phyloP scores from a whole-genome alignment of 345 rosid species.

The Eutrema japonicum region DNA sequence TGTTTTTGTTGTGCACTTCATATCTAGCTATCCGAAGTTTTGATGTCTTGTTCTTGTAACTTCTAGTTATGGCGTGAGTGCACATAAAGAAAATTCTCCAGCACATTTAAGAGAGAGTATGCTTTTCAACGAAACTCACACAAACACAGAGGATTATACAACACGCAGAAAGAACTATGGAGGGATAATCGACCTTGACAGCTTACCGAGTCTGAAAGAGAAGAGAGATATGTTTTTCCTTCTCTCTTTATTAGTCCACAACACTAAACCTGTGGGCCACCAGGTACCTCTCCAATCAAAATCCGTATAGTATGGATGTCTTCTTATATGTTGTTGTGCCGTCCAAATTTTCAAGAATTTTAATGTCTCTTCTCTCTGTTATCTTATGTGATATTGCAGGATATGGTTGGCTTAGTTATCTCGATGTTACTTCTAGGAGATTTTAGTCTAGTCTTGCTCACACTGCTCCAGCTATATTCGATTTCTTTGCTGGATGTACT shows the following conservation, averaged over 20 bases:
- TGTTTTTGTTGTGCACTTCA: slow-evolving; percentile 14
- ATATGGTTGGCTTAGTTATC: slow-evolving; percentile 98
- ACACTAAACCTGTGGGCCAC: slow-evolving; percentile 98
- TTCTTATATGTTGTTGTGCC: neutral
- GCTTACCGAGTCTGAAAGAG: slow-evolving; percentile 75
- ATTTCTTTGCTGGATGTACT: slow-evolving; percentile 81
- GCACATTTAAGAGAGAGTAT: slow-evolving; percentile 51
- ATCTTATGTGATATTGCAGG: slow-evolving; percentile 58
- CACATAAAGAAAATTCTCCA: slow-evolving; percentile 47
- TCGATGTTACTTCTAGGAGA: slow-evolving; percentile 97
- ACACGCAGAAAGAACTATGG: slow-evolving; percentile 63
- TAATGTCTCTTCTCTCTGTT: slow-evolving; percentile 4
- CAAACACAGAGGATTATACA: slow-evolving; percentile 52
- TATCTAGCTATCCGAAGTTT: slow-evolving; percentile 28
- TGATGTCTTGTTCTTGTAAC: slow-evolving; percentile 42
- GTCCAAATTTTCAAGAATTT: slow-evolving; percentile 3
- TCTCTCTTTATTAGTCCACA: slow-evolving; percentile 90
- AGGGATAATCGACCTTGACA: slow-evolving; percentile 71
- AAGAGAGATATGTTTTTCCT: slow-evolving; percentile 83
- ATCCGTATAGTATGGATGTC: slow-evolving; percentile 15
- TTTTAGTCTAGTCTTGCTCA: slow-evolving; percentile 97
- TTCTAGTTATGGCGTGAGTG: slow-evolving; percentile 47
- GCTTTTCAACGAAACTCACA: slow-evolving; percentile 51
- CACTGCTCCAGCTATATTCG: slow-evolving; percentile 95
- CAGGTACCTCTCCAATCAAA: slow-evolving; percentile 58